Base-by-base conservation (phyloP, 768 basidiomycete genomes). In the Nevesoporus exiguus region DNA sequence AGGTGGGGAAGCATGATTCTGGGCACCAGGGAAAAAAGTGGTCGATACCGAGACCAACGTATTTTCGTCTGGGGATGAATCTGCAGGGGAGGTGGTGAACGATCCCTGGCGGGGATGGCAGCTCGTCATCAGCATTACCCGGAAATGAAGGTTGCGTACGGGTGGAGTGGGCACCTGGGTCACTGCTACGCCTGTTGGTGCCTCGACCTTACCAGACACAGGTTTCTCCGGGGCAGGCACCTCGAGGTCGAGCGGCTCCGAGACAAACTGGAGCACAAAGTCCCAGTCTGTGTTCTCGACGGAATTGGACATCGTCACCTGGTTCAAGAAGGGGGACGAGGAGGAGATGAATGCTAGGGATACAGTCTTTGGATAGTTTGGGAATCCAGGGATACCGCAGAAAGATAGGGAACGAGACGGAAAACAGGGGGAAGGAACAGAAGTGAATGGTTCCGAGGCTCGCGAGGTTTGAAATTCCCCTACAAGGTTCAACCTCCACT, bases 11-110 rank as follows among this genome's bases (percentile, higher is more conserved):
- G 79, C 61, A 33, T 80, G 74, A 56, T 79, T 78, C 54, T 82
- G 79, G 3, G 86, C 82, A 34, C 80, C 83, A 3, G 90, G 88
- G 63, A 80, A 85, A 71, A 92, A 93, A 0, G 88, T 88, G 25
- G 90, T 93, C 15, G 89, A 91, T 33, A 93, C 83, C 1, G 89
- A 89, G 52, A 92, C 85, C 49, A 77, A 72, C 3, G 76, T 71
- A 44, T 69, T 79, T 59, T 78, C 77, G 71, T 82, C 66, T 17
- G 51, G 36, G 15, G 69, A 51, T 17, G 71, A 65, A 34, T 66
- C 64, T 7, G 45, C 58, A 8, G 72, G 73, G 13, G 75, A 71
- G n/a, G 67, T 62, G 13, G 60, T 60, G 40, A 67, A 64, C 0
- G 73, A 74, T 48, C 57, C 64, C 73, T 76, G 46, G 37, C 17